Evolutionary conservation across 2,329 filamentous ascomycete species (phyloP).

Genomic region (Colletotrichum acutatum): DNA sequence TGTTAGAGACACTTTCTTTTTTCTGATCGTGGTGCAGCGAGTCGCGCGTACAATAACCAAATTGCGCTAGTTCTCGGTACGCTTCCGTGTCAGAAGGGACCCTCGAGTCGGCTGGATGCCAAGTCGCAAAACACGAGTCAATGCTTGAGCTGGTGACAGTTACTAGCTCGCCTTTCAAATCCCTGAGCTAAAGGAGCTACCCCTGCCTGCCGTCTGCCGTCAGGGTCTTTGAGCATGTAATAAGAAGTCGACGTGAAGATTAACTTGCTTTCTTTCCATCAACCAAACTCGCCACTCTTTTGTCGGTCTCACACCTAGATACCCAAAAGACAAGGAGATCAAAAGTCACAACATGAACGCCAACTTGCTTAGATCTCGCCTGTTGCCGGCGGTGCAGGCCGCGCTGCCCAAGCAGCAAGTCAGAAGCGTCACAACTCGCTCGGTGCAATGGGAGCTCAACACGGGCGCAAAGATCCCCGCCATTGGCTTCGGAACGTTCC

Average conservation of each 20-base stretch:
- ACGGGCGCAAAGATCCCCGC: conserved; percentile 42
- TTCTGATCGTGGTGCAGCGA: no score
- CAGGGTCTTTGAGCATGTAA: no score
- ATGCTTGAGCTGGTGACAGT: neutral
- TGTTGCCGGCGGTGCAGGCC: neutral
- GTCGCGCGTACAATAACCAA: no score
- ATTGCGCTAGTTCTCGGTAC: no score
- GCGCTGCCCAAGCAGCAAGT: neutral
- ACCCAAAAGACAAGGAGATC: no score
- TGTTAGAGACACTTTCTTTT: no score
- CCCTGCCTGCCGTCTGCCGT: no score
- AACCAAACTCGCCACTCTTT: neutral
- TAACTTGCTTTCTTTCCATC: neutral
- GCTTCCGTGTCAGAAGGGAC: neutral
- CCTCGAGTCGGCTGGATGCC: neutral
- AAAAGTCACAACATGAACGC: neutral
- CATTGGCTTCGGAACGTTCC: conserved; percentile 45
- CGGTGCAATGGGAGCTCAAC: conserved; percentile 31
- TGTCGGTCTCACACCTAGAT: no score
- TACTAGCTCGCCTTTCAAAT: no score
- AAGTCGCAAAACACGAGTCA: neutral
- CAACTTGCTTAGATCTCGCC: neutral
- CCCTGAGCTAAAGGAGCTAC: no score
- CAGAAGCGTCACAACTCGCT: neutral
- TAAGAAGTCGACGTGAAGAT: no score